A percentile compares a stretch with the other conserved stretches of the same genome.
These are phyloP conservation scores for Colletotrichum nymphaeae DNA, from an alignment of 2,329 filamentous ascomycete species.

Conservation along the genomic window DNA sequence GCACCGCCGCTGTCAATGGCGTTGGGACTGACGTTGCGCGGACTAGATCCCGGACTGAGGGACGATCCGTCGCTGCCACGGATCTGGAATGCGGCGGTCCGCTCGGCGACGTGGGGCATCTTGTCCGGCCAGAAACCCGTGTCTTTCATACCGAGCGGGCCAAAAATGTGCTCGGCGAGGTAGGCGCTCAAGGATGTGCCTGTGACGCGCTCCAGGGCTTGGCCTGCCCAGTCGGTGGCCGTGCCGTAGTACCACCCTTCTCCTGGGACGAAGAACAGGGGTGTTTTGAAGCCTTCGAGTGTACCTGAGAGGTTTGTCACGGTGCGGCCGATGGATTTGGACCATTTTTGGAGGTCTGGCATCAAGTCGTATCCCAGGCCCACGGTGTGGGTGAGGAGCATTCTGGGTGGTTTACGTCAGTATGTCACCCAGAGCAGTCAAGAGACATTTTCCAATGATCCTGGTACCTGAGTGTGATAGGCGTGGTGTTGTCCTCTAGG, in stretches of 20 bases:
- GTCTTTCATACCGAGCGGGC: slow-evolving; percentile 48
- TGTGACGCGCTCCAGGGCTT: slow-evolving; percentile 54
- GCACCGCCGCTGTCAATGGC: slow-evolving; percentile 55
- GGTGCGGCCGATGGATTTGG: slow-evolving; percentile 46
- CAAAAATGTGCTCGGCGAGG: slow-evolving; percentile 50
- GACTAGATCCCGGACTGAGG: slow-evolving; percentile 37
- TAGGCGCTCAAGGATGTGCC: slow-evolving; percentile 50
- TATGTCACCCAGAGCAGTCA: too few species aligned
- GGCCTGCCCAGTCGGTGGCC: slow-evolving; percentile 59
- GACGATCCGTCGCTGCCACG: slow-evolving; percentile 37
- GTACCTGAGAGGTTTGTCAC: slow-evolving; percentile 46
- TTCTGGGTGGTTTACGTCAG: slow-evolving; percentile 37
- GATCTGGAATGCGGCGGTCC: slow-evolving; percentile 38
- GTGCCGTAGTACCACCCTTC: slow-evolving; percentile 61
- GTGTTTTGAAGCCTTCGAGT: slow-evolving; percentile 53
- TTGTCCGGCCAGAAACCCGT: slow-evolving; percentile 50
- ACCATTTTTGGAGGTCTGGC: slow-evolving; percentile 54
- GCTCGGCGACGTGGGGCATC: slow-evolving; percentile 41
- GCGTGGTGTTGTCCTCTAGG: slow-evolving; percentile 48
- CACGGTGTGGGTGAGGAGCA: slow-evolving; percentile 61
- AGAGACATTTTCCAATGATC: too few species aligned
- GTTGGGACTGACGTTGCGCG: slow-evolving; percentile 38
- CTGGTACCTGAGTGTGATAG: slow-evolving; percentile 52
- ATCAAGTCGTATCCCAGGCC: slow-evolving; percentile 58
- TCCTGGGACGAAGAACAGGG: slow-evolving; percentile 57